These are phyloP conservation scores for Mucor plumbeus DNA, from an alignment of 371 early-diverging fungal genomes.

Conservation along the genomic window DNA sequence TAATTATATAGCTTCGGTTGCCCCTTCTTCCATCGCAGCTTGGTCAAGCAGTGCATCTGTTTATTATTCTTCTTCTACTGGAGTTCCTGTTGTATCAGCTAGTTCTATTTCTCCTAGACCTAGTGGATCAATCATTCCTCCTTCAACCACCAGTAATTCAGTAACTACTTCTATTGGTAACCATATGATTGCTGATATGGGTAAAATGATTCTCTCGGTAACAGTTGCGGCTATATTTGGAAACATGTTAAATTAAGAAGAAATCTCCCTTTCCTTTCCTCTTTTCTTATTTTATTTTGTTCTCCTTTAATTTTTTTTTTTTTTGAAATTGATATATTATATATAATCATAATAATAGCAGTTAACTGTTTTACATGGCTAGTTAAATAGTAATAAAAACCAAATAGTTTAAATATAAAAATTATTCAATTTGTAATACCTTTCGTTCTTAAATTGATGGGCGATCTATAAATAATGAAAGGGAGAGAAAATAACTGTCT, in stretches of 20 bases:
- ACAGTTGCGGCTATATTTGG: conserved; percentile 16
- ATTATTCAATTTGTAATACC: neutral
- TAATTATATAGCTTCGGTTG: neutral
- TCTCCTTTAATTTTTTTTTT: neutral
- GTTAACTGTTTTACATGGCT: neutral
- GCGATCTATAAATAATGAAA: conserved; percentile 14
- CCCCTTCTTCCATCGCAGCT: conserved; percentile 15
- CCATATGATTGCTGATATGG: neutral
- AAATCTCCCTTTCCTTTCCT: neutral
- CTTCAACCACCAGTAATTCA: conserved; percentile 11
- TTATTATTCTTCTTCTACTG: conserved; percentile 5
- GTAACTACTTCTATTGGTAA: conserved; percentile 1
- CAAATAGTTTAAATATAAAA: conserved; percentile 1
- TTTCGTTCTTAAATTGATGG: neutral
- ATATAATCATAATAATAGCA: conserved; percentile 8
- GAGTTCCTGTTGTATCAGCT: neutral
- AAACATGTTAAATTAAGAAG: conserved; percentile 4
- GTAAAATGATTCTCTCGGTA: conserved; percentile 18
- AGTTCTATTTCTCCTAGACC: conserved; percentile 17
- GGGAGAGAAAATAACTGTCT: neutral
- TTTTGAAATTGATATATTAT: conserved; percentile 4
- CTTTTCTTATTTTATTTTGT: neutral
- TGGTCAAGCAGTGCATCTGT: conserved; percentile 22
- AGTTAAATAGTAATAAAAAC: conserved; percentile 1
- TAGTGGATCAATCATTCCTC: conserved; percentile 20